A percentile compares a stretch with the other conserved stretches of the same genome.
phyloP scores from a whole-genome alignment of 2,329 filamentous ascomycete species.

The Fusarium sp. region DNA sequence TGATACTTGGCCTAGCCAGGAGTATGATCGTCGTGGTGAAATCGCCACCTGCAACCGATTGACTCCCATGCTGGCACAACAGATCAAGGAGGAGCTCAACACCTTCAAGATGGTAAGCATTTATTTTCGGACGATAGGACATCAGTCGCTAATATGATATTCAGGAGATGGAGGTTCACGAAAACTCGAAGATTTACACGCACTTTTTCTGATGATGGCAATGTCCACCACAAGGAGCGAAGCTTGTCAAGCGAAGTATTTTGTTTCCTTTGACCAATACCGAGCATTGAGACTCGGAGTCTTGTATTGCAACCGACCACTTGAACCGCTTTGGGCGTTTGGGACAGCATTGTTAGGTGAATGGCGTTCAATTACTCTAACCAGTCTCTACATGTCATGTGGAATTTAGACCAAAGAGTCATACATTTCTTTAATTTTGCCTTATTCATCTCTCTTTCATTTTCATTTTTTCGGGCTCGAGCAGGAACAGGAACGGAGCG shows the following conservation, averaged over 20 bases:
- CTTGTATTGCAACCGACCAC: constrained; percentile 63
- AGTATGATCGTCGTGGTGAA: constrained; percentile 96
- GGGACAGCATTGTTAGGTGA: constrained; percentile 70
- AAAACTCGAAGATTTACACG: constrained; percentile 98
- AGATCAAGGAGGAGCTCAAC: constrained; percentile 99
- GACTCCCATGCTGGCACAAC: constrained; percentile 95
- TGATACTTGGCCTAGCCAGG: constrained; percentile 94
- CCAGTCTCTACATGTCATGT: constrained; percentile 51
- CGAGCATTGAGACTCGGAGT: constrained; percentile 48
- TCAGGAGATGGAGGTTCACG: constrained; percentile 99
- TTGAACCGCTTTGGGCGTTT: constrained; percentile 63
- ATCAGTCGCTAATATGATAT: constrained; percentile 52
- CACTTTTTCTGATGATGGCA: constrained; percentile 90
- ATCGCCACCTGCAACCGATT: constrained; percentile 98
- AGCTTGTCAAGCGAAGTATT: constrained; percentile 42
- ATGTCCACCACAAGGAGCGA: constrained; percentile 41
- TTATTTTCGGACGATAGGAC: not conserved
- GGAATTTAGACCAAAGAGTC: constrained; percentile 52
- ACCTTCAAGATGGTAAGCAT: constrained; percentile 87
- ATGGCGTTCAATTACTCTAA: constrained; percentile 61
- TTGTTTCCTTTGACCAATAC: constrained; percentile 43
- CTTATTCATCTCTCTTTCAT: constrained; percentile 30
- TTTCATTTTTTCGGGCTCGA: constrained; percentile 37
- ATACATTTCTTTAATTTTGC: constrained; percentile 53
- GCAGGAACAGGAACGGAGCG: constrained; percentile 22